Conservation (phyloP, 768 basidiomycete species). For the Mycena epipterygia region DNA sequence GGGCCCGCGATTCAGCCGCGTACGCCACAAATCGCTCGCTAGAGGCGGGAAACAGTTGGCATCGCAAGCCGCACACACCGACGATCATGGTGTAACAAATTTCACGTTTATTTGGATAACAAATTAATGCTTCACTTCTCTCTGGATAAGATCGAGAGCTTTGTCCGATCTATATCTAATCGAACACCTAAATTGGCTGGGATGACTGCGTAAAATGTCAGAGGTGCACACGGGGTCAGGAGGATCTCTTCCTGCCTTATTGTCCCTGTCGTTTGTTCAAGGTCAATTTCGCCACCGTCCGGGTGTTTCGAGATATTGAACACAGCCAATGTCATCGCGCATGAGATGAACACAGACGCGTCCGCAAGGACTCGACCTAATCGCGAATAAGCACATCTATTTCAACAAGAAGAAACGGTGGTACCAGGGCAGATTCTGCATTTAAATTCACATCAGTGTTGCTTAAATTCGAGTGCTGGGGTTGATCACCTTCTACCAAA, state of each 20-base stretch:
- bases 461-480: not conserved
- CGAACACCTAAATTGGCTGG: conserved; percentile 55
- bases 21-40: too few species aligned
- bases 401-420: conserved; percentile 11
- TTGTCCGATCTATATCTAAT: conserved; percentile 57
- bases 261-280: conserved; percentile 59
- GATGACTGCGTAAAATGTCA: conserved; percentile 49
- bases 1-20: too few species aligned
- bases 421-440: conserved; percentile 53
- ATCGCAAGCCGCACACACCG: too few species aligned
- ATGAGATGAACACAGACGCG: conserved; percentile 56
- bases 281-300: conserved; percentile 48
- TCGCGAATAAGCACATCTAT: not conserved
- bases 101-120: too few species aligned
- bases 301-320: conserved; percentile 54
- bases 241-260: conserved; percentile 54
- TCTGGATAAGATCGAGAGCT: conserved; percentile 51
- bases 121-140: not conserved
- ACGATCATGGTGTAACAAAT: too few species aligned
- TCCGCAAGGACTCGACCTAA: conserved; percentile 57
- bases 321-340: conserved; percentile 56
- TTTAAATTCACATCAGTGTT: not conserved
- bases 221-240: not conserved
- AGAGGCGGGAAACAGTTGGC: too few species aligned
- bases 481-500: conserved; percentile 62